Base-by-base conservation (phyloP, 352 stramenopile species). In the Thalassiosira mediterranea region DNA sequence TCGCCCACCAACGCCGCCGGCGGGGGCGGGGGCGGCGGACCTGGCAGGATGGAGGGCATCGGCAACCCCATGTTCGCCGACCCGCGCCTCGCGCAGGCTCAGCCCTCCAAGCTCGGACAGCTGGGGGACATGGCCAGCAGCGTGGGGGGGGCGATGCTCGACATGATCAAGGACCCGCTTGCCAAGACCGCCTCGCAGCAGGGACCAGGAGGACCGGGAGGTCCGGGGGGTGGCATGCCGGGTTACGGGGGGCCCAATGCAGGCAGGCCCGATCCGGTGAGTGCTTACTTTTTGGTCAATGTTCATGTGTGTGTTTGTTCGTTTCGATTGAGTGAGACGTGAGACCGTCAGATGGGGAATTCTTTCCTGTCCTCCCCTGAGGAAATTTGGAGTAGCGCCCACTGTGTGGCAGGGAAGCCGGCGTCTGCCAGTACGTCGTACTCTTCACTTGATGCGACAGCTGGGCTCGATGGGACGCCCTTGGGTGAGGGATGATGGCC, bases 51-150 rank as follows among this genome's bases (percentile, higher is more conserved):
- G 68, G 90, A 95, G 25, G 95, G 95, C 28, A 97, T 98, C 83
- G 95, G 95, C 26, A 98, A 98, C 76, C 95, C 95, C 4, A 96
- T 97, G 89, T 98, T 96, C 73, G 87, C 95, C 52, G 95, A 98
- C 76, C 93, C 95, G 28, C 75, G 87, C 10, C 29, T 86, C 5
- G 23, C 32, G 42, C 47, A 51, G 51, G 29, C 60, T 38, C 19
- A 15, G 21, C n/a, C 10, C 7, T 13, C 26, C 10, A 57, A 34
- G n/a, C 17, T 75, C 2, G 66, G 66, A 0, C 26, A 66, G 17
- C 29, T 84, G 10, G 47, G 29, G 15, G 52, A 77, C 28, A 78
- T 88, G 65, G 77, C 79, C 0, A 64, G 51, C 7, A 64, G 86
- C 42, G 62, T 89, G 3, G 66, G 79, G 1, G 72, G 56, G 17